These are phyloP conservation scores for Hanseniaspora vineae DNA, from an alignment of 805 yeast species.

Conservation along the genomic window DNA sequence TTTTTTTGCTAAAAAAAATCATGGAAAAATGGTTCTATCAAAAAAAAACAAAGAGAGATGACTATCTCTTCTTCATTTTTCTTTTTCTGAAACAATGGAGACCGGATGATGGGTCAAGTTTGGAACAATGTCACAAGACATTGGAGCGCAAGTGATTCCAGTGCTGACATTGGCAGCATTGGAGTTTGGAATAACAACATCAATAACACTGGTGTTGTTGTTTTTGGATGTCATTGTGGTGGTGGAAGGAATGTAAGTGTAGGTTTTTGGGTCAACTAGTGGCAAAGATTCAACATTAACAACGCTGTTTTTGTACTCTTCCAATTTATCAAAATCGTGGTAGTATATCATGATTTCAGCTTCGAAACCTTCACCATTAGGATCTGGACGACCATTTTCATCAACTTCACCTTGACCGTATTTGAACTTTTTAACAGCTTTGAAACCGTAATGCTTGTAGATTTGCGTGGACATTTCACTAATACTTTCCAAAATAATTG, in stretches of 20 bases:
- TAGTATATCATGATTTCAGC: slow-evolving; percentile 23
- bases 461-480: slow-evolving; percentile 21
- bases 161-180: neutral
- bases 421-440: slow-evolving; percentile 15
- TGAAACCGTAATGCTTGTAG: slow-evolving; percentile 25
- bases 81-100: slow-evolving; percentile 1
- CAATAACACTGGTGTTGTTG: no score
- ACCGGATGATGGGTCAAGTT: neutral
- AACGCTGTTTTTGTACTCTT: neutral
- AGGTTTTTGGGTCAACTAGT: slow-evolving; percentile 4
- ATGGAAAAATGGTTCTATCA: slow-evolving; percentile 5
- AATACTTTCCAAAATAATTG: slow-evolving; percentile 24
- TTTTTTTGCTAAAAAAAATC: slow-evolving; percentile 1
- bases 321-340: slow-evolving; percentile 12
- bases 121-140: slow-evolving; percentile 1
- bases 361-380: slow-evolving; percentile 21
- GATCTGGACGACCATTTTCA: slow-evolving; percentile 14
- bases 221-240: no score
- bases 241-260: neutral
- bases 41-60: slow-evolving; percentile 9
- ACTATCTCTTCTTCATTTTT: slow-evolving; percentile 9
- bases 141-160: neutral
- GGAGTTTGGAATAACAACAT: no score
- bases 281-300: slow-evolving; percentile 2
- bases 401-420: slow-evolving; percentile 23